Percentiles rank a stretch among this genome's conserved stretches.
Conservation (phyloP, 163 green algal genomes). For the Prototheca cutis region DNA sequence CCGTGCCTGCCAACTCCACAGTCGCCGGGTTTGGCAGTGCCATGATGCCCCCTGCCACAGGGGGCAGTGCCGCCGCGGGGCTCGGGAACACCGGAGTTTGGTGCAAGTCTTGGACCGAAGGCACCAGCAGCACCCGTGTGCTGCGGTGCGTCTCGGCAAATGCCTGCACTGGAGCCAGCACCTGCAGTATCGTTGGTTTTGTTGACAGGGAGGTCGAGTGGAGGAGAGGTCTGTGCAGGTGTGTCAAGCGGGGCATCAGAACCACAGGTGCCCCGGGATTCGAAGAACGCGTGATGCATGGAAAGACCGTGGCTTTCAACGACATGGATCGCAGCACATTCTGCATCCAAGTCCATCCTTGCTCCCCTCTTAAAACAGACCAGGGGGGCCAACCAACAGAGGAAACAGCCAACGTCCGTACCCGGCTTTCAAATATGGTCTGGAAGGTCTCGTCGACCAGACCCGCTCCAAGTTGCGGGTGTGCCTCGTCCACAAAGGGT, state of each 20-base stretch:
- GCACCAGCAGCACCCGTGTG: slow-evolving; percentile 52
- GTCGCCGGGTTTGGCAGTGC: slow-evolving; percentile 51
- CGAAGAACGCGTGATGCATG: no score
- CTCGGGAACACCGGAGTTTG: slow-evolving; percentile 57
- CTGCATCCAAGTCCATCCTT: no score
- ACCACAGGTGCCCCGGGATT: no score
- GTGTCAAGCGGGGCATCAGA: no score
- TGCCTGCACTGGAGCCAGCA: slow-evolving; percentile 33
- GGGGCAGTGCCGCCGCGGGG: slow-evolving; percentile 14
- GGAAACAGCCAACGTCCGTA: no score
- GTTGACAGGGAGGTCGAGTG: no score
- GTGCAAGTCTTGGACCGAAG: slow-evolving; percentile 52
- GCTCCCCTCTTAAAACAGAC: no score
- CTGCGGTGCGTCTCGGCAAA: slow-evolving; percentile 11
- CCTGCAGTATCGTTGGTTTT: no score
- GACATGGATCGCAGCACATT: no score
- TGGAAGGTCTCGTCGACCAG: slow-evolving; percentile 49
- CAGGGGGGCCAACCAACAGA: no score
- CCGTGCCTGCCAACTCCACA: slow-evolving; percentile 3
- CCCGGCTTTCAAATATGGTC: slow-evolving; percentile 47
- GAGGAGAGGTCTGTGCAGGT: no score
- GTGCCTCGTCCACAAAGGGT: slow-evolving; percentile 73
- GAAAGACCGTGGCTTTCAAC: no score
- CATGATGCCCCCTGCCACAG: slow-evolving; percentile 5
- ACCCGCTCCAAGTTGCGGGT: slow-evolving; percentile 40